These are phyloP conservation scores for Stachybotrys chartarum DNA, from an alignment of 2,329 filamentous ascomycete species.

Conservation along the genomic window DNA sequence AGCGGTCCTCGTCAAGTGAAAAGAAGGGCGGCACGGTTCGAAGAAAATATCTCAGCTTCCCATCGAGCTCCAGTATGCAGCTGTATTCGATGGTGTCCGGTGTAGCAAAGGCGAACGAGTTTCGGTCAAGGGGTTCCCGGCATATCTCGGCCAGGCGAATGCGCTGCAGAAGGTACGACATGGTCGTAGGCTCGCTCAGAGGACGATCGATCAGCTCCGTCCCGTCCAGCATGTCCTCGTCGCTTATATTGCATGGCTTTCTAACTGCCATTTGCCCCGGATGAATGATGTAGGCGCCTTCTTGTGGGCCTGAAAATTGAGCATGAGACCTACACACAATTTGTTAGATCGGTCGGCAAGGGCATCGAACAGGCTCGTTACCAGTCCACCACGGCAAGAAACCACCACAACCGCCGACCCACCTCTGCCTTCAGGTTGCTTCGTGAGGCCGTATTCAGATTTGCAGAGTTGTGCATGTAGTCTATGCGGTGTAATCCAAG, in stretches of 20 bases:
- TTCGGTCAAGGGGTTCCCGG: conserved; percentile 25
- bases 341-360: neutral
- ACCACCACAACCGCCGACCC: conserved; percentile 37
- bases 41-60: conserved; percentile 17
- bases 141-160: conserved; percentile 28
- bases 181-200: conserved; percentile 20
- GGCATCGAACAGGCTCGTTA: conserved; percentile 8
- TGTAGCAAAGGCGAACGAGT: conserved; percentile 13
- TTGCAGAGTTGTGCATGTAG: conserved; percentile 13
- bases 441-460: conserved; percentile 12
- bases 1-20: conserved; percentile 9
- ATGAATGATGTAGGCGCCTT: conserved; percentile 28
- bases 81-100: conserved; percentile 23
- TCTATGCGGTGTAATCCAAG: conserved; percentile 32
- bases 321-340: conserved; percentile 24
- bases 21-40: conserved; percentile 21
- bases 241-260: conserved; percentile 29
- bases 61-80: conserved; percentile 24
- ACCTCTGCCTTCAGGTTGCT: conserved; percentile 24
- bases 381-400: conserved; percentile 33
- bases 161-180: conserved; percentile 30
- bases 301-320: conserved; percentile 25
- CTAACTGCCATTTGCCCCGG: conserved; percentile 30
- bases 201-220: conserved; percentile 20
- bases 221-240: conserved; percentile 24